Evolutionary conservation across 2,329 filamentous ascomycete genomes (phyloP).

Genomic region (Fusarium denticulatum): DNA sequence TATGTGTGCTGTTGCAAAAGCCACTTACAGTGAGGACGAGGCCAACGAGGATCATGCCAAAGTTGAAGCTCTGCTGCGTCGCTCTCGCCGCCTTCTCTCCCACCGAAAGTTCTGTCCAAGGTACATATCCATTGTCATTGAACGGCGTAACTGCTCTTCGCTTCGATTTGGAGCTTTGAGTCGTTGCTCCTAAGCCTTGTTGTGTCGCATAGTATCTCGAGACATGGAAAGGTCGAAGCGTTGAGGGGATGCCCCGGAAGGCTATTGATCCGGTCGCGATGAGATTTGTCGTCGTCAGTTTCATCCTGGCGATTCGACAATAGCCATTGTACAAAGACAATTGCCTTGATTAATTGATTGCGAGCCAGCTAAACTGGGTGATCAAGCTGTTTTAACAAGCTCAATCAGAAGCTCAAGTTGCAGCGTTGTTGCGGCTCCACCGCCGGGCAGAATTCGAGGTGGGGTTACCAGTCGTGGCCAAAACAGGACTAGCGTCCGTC

Average conservation of each 20-base stretch:
- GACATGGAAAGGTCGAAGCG: constrained; percentile 50
- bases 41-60: constrained; percentile 79
- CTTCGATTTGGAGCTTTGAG: constrained; percentile 61
- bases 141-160: constrained; percentile 81
- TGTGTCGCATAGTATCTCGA: constrained; percentile 69
- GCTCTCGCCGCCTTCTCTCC: constrained; percentile 84
- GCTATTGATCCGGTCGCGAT: constrained; percentile 49
- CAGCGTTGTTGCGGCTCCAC: constrained; percentile 40
- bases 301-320: constrained; percentile 56
- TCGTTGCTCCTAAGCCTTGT: constrained; percentile 53
- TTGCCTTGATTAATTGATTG: constrained; percentile 5
- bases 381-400: background rate
- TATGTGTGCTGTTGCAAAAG: background rate
- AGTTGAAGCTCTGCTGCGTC: constrained; percentile 91
- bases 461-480: constrained; percentile 41
- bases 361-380: background rate
- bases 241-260: constrained; percentile 41
- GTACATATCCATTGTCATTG: constrained; percentile 84
- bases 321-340: constrained; percentile 49
- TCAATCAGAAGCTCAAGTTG: constrained; percentile 5
- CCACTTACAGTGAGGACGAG: constrained; percentile 74
- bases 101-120: constrained; percentile 80
- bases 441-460: constrained; percentile 51
- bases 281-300: constrained; percentile 52
- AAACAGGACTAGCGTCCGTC: constrained; percentile 49